These are phyloP conservation scores for Lodderomyces elongisporus DNA, from an alignment of 1,139 yeast species.

Conservation along the genomic window DNA sequence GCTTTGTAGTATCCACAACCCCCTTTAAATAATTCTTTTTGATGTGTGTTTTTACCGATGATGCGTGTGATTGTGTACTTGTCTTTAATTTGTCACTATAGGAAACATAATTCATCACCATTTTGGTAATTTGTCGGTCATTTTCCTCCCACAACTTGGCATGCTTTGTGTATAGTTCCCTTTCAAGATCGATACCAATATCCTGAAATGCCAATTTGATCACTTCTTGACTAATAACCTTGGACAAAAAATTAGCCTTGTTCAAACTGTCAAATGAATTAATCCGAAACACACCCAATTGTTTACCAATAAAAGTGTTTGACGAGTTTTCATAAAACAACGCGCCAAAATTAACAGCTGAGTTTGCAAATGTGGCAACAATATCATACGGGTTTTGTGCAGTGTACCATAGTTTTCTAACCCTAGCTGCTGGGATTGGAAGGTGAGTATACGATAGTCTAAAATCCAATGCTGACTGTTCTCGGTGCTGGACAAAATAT, in stretches of 20 bases:
- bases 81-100: constrained; percentile 27
- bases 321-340: constrained; percentile 50
- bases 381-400: constrained; percentile 36
- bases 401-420: constrained; percentile 36
- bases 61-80: constrained; percentile 28
- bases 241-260: constrained; percentile 56
- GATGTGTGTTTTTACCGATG: constrained; percentile 40
- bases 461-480: constrained; percentile 11
- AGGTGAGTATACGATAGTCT: constrained; percentile 26
- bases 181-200: constrained; percentile 33
- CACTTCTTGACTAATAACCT: constrained; percentile 57
- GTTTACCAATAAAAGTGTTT: constrained; percentile 54
- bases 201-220: constrained; percentile 55
- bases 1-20: constrained; percentile 38
- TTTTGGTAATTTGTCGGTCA: constrained; percentile 42
- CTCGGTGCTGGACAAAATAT: constrained; percentile 18
- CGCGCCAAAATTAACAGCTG: constrained; percentile 60
- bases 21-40: constrained; percentile 43
- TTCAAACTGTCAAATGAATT: constrained; percentile 64
- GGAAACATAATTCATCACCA: constrained; percentile 37
- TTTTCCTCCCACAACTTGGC: constrained; percentile 61
- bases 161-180: constrained; percentile 46
- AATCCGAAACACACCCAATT: constrained; percentile 61
- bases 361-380: constrained; percentile 36
- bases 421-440: constrained; percentile 30